phyloP scores from a whole-genome alignment of 768 basidiomycete species.

The Suillus hirtellus region DNA sequence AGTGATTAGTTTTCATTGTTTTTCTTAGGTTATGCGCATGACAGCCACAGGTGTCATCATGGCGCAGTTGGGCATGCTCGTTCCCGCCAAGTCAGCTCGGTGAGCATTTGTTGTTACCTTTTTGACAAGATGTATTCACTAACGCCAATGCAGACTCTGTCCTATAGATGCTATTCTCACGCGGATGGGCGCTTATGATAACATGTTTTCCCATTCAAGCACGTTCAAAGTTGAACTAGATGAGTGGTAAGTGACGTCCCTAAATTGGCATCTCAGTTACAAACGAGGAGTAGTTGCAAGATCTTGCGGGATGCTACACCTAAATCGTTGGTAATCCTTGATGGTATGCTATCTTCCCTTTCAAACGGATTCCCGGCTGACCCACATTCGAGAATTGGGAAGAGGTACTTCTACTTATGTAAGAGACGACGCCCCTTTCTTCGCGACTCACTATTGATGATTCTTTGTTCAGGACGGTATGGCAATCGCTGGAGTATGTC shows the following conservation, averaged over 20 bases:
- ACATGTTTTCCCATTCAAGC: conserved; percentile 91
- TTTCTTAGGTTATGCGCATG: conserved; percentile 81
- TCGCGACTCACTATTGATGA: conserved; percentile 3
- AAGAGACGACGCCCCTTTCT: conserved; percentile 24
- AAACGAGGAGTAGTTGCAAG: conserved; percentile 64
- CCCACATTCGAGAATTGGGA: conserved; percentile 67
- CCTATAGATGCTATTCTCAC: conserved; percentile 93
- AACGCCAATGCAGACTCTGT: conserved; percentile 54
- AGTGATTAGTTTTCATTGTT: conserved; percentile 1
- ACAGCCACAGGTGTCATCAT: conserved; percentile 92
- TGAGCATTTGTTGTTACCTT: conserved; percentile 31
- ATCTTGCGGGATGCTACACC: conserved; percentile 94
- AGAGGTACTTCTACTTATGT: conserved; percentile 95
- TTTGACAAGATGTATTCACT: conserved; percentile 8
- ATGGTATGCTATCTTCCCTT: conserved; percentile 55
- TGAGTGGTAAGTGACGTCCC: conserved; percentile 66
- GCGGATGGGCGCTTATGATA: conserved; percentile 98
- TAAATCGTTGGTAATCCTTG: conserved; percentile 89
- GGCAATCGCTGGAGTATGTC: conserved; percentile 87
- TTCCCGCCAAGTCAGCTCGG: conserved; percentile 84
- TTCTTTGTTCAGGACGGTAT: conserved; percentile 77
- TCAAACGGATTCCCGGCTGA: conserved; percentile 16
- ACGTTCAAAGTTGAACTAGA: conserved; percentile 99
- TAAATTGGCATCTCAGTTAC: conserved; percentile 2
- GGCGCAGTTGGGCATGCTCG: conserved; percentile 95